phyloP scores from a whole-genome alignment of 176 grass and related monocot genomes.

The Cenchrus americanus region DNA sequence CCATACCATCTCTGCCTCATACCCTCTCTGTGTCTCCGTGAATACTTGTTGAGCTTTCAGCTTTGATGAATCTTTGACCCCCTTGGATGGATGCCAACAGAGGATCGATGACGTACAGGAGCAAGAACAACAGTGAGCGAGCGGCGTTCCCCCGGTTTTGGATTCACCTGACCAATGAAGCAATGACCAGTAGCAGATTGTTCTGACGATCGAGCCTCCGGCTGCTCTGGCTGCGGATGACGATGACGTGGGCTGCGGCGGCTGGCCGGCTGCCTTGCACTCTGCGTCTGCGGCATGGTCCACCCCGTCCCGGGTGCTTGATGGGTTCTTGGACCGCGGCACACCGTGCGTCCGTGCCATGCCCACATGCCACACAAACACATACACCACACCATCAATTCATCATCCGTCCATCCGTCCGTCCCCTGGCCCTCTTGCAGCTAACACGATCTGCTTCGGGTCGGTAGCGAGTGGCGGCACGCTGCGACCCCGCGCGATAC shows the following conservation, averaged over 20 bases:
- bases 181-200: background rate
- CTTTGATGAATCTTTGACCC: background rate
- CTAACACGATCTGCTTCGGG: background rate
- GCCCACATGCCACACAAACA: background rate
- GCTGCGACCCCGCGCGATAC: background rate
- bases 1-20: background rate
- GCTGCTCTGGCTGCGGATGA: background rate
- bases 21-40: background rate
- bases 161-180: background rate
- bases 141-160: background rate
- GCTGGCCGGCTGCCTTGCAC: background rate
- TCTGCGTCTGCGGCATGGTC: background rate
- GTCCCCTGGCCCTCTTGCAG: background rate
- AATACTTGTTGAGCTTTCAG: background rate
- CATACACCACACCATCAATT: background rate
- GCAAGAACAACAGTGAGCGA: background rate
- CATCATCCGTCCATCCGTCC: background rate
- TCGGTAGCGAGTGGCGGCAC: slow-evolving; percentile 21
- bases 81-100: background rate
- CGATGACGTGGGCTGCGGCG: background rate
- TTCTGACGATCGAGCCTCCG: background rate
- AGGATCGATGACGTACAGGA: background rate
- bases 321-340: background rate
- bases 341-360: background rate
- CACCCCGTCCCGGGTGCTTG: background rate